phyloP scores from a whole-genome alignment of 345 rosid genomes.

The Gynandropsis gynandra region DNA sequence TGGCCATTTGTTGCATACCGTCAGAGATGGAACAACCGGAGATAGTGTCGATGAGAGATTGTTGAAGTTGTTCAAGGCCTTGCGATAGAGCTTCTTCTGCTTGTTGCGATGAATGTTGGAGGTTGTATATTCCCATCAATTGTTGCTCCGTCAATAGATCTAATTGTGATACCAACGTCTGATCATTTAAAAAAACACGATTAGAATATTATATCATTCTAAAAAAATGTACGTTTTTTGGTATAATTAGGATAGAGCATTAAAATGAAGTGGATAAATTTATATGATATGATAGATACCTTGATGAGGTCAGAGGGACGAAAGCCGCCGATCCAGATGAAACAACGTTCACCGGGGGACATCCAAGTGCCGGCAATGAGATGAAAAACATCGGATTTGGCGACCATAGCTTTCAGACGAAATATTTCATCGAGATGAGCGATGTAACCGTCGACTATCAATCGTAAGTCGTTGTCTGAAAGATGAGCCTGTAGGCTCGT shows the following conservation, averaged over 20 bases:
- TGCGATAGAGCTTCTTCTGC: slow-evolving; percentile 95
- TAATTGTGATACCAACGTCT: slow-evolving; percentile 76
- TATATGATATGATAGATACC: slow-evolving; percentile 29
- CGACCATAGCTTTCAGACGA: slow-evolving; percentile 53
- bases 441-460: slow-evolving; percentile 67
- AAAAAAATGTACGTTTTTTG: too few relatives aligned
- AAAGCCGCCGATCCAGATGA: slow-evolving; percentile 98
- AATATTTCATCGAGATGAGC: slow-evolving; percentile 89
- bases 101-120: slow-evolving; percentile 88
- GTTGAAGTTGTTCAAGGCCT: slow-evolving; percentile 88
- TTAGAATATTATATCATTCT: too few relatives aligned
- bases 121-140: slow-evolving; percentile 79
- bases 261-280: too few relatives aligned
- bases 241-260: too few relatives aligned
- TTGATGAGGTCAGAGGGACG: slow-evolving; percentile 91
- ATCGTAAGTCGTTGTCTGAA: slow-evolving; percentile 58
- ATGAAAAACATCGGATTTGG: slow-evolving; percentile 80
- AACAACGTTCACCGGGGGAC: slow-evolving; percentile 88
- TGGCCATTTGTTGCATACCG: slow-evolving; percentile 91
- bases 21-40: slow-evolving; percentile 47
- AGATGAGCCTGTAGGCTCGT: slow-evolving; percentile 70
- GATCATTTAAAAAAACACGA: neutral
- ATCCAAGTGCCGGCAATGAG: slow-evolving; percentile 86
- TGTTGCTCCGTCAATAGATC: slow-evolving; percentile 93
- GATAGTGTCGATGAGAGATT: slow-evolving; percentile 77